Evolutionary conservation across 2,329 filamentous ascomycete genomes (phyloP), one percentile per base, ranked within the genome.

Genomic region (Orbilia quercus): DNA sequence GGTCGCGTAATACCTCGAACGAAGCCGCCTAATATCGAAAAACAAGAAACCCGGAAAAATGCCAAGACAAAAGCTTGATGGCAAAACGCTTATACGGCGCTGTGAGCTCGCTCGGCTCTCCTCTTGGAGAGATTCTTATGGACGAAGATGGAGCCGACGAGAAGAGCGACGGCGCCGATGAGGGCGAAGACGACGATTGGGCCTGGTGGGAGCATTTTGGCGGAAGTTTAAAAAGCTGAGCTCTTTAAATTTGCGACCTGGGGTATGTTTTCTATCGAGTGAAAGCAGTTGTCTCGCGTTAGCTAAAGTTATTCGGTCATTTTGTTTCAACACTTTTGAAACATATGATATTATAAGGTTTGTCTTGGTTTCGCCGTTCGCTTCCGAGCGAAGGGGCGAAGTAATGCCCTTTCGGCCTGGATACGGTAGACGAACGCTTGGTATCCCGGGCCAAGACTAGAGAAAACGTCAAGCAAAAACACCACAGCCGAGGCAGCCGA

Each of bases 131-230:
- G 14, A 31, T 16, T 34, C 55, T 73, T 73, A 54, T 73, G 69
- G 28, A 73, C n/a, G 16, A 40, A 73, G 54, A 73, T 65, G 9
- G 47, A 48, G 11, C 47, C 55, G 54, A 73, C 69, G 22, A 73
- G 60, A 14, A 73, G 20, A 16, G 60, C 70, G 14, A 74, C 22
- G 55, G 58, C 2, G 40, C 70, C 70, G 25, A 74, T 45, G 63
- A 74, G 48, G 48, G 63, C 62, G 64, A 74, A 74, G 55, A 74
- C 70, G 58, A 74, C 70, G 45, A 74, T 74, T 55, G 64, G 63
- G 18, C 70, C 70, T 23, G 51, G 22, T 53, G 70, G 70, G 16
- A 74, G 70, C 70, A 74, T 74, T 23, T 63, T 62, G 54, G 25
- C 38, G 59, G 57, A 20, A 44, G 9, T n/a, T n/a, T n/a, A 18